Percentiles rank a stretch among this genome's conserved stretches.
Conservation (phyloP, 2,329 filamentous ascomycete species). For the Botrytis elliptica region DNA sequence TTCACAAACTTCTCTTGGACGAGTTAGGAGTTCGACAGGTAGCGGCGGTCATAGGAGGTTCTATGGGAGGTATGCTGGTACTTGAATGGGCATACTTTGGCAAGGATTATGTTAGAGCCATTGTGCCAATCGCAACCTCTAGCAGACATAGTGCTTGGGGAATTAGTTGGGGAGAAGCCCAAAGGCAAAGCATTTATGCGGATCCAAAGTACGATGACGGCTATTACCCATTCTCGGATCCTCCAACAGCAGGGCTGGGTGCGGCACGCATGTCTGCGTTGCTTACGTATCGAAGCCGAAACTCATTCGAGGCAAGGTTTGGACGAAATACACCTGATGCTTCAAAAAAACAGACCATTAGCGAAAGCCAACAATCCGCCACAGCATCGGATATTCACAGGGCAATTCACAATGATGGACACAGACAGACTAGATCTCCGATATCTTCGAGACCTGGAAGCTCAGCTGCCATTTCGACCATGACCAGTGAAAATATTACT, state of each 20-base stretch:
- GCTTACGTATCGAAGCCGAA: conserved; percentile 91
- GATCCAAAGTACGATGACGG: conserved; percentile 98
- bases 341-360: conserved; percentile 78
- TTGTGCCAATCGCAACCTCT: conserved; percentile 83
- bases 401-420: conserved; percentile 80
- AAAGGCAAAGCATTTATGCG: conserved; percentile 91
- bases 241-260: conserved; percentile 80
- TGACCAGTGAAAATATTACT: conserved; percentile 24
- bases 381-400: conserved; percentile 66
- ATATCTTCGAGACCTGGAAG: conserved; percentile 47
- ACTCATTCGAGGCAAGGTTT: conserved; percentile 95
- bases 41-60: conserved; percentile 77
- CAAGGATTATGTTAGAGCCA: conserved; percentile 74
- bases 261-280: conserved; percentile 96
- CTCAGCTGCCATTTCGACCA: conserved; percentile 27
- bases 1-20: conserved; percentile 78
- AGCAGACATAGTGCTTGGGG: conserved; percentile 85
- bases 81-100: conserved; percentile 91
- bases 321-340: conserved; percentile 89
- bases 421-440: conserved; percentile 58
- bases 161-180: conserved; percentile 87
- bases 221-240: conserved; percentile 86
- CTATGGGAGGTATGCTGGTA: conserved; percentile 88
- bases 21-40: conserved; percentile 77
- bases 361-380: conserved; percentile 58